A percentile compares a stretch with the other conserved stretches of the same genome.
These are phyloP conservation scores for Cercophora scortea DNA, from an alignment of 495 filamentous ascomycete species.

Conservation along the genomic window DNA sequence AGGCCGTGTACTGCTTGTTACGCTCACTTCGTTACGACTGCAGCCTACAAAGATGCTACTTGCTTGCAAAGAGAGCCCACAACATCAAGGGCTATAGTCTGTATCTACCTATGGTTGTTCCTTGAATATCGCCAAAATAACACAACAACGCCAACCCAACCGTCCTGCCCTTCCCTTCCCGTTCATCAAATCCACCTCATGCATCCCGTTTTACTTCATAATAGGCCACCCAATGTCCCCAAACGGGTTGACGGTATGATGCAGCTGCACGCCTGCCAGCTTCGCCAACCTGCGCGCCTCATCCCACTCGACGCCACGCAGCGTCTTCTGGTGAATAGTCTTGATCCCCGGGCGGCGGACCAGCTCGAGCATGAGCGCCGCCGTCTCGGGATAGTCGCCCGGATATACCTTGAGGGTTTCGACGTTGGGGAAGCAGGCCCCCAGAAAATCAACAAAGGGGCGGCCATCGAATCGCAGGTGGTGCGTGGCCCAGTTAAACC, in stretches of 20 bases:
- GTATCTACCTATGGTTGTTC: no score
- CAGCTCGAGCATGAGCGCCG: conserved; percentile 5
- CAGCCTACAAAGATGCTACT: no score
- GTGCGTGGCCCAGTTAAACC: conserved; percentile 17
- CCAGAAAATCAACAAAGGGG: conserved; percentile 18
- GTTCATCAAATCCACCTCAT: no score
- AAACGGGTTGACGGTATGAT: background rate
- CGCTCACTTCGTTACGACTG: no score
- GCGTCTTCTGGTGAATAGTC: conserved; percentile 8
- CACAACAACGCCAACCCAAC: no score
- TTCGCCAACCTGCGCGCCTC: conserved; percentile 2
- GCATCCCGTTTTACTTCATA: background rate
- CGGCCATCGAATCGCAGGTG: conserved; percentile 10
- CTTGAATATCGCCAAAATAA: no score
- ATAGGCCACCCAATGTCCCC: background rate
- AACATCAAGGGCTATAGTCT: no score
- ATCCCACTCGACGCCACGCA: conserved; percentile 8
- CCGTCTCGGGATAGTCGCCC: conserved; percentile 1
- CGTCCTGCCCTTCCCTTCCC: no score
- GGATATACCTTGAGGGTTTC: conserved; percentile 15
- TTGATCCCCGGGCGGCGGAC: conserved; percentile 9
- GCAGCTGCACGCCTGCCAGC: conserved; percentile 5
- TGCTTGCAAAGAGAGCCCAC: no score
- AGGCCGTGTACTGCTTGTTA: no score
- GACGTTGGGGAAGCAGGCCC: conserved; percentile 13